Evolutionary conservation across 1,284 basidiomycete genomes (phyloP), one percentile per base, ranked within the genome.

Genomic region (Meira nashicola): DNA sequence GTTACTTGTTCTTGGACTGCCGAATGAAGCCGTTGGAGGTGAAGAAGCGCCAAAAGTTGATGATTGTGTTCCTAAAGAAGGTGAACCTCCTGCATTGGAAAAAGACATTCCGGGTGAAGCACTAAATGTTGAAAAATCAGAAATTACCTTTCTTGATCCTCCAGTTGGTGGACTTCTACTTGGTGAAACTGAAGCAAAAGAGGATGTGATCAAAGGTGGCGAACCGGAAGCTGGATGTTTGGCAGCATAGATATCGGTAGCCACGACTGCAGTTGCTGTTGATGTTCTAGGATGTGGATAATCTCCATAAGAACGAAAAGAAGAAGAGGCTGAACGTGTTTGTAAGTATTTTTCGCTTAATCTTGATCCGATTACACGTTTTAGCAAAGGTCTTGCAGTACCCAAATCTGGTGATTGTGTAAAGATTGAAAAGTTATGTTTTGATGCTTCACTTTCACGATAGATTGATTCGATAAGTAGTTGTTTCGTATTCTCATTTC

Each of bases 401-500:
- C 83, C 80, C 56, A 98, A 80, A 44, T 85, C 84, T 1, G 85
- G 81, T 0, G 93, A 86, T 55, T 86, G 84, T 73, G 84, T 86
- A 83, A 94, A 97, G 1, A 91, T 86, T 39, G 86, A 81, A 14
- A 97, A 90, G 74, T 99, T 99, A 80, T 94, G 89, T 64, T 84
- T 83, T 9, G 91, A 87, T 14, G 2, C 87, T 51, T 73, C 71
- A 28, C 71, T 72, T 48, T 78, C 74, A 9, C 70, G 67, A 60
- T 81, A 97, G 71, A 99, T 97, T 73, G 90, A 93, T 76, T 97
- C 93, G 62, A 99, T 89, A 62, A 92, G 87, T 47, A 98, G 87
- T 67, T 92, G 92, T 83, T 95, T 97, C 57, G 93, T 97, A 80
- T 86, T 92, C 79, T 97, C 94, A 71, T 96, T 96, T 62, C 95